Evolutionary conservation across 352 stramenopile species (phyloP).

Genomic region (Phytopythium mirpurense): DNA sequence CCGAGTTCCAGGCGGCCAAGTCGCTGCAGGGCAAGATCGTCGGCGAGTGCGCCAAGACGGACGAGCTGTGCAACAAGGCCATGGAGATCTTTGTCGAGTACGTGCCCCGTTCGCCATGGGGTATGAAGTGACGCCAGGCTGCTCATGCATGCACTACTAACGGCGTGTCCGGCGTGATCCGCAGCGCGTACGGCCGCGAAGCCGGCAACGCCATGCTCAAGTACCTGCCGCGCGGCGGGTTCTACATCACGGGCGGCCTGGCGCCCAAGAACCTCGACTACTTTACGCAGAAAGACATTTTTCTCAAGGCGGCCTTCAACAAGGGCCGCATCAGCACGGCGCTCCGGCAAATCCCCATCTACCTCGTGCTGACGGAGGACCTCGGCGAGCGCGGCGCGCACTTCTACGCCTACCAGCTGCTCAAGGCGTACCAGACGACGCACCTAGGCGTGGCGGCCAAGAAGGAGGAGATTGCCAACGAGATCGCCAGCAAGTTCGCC

Average conservation of each 20-base stretch:
- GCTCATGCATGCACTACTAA: too few species aligned
- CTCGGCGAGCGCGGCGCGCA: slow-evolving; percentile 87
- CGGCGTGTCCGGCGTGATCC: not conserved
- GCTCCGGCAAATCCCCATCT: slow-evolving; percentile 75
- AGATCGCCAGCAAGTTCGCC: slow-evolving; percentile 28
- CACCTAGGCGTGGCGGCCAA: slow-evolving; percentile 28
- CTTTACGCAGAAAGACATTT: slow-evolving; percentile 81
- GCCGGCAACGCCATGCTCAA: slow-evolving; percentile 93
- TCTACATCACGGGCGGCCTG: slow-evolving; percentile 96
- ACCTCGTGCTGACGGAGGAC: slow-evolving; percentile 89
- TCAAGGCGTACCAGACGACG: slow-evolving; percentile 51
- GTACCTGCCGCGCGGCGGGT: slow-evolving; percentile 93
- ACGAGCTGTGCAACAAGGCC: slow-evolving; percentile 81
- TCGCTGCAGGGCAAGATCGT: slow-evolving; percentile 79
- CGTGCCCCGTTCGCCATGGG: slow-evolving; percentile 8
- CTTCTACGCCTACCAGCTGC: slow-evolving; percentile 81
- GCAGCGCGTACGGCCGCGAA: slow-evolving; percentile 91
- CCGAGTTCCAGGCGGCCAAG: slow-evolving; percentile 50
- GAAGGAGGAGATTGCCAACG: slow-evolving; percentile 16
- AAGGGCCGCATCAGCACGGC: slow-evolving; percentile 85
- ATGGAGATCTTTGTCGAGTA: slow-evolving; percentile 94
- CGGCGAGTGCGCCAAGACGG: slow-evolving; percentile 83
- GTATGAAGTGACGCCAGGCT: slow-evolving; percentile 7
- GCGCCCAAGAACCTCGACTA: slow-evolving; percentile 96
- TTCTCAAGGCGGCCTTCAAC: slow-evolving; percentile 84